Conservation (phyloP, 257 asterid genomes). For the Galeopsis tetrahit region DNA sequence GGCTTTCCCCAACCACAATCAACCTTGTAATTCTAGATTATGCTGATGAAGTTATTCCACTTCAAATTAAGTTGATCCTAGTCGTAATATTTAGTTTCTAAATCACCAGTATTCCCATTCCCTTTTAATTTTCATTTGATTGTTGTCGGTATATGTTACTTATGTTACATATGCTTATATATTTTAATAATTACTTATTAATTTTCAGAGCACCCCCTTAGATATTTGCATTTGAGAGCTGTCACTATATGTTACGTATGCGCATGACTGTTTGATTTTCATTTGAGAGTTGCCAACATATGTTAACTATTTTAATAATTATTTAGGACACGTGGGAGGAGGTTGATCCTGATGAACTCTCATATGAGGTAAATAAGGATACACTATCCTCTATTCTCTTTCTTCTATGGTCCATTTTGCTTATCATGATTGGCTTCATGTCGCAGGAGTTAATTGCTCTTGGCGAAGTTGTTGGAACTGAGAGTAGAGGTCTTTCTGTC, state of each 20-base stretch:
- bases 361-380: constrained; percentile 72
- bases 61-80: no score
- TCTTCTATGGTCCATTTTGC: constrained; percentile 12
- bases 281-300: constrained; percentile 8
- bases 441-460: constrained; percentile 88
- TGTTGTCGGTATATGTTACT: no score
- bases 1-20: no score
- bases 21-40: no score
- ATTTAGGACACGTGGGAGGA: constrained; percentile 88
- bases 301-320: constrained; percentile 31
- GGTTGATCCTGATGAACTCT: constrained; percentile 91
- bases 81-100: no score
- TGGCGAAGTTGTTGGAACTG: constrained; percentile 95
- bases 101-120: no score
- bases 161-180: no score
- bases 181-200: no score
- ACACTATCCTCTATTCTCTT: not conserved
- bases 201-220: not conserved
- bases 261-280: not conserved
- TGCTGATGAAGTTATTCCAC: no score
- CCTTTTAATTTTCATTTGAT: no score
- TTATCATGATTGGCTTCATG: constrained; percentile 29
- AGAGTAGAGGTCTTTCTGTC: constrained; percentile 94
- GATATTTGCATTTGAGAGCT: not conserved
- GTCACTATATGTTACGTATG: constrained; percentile 8